phyloP scores from a whole-genome alignment of 2,329 filamentous ascomycete genomes.

The Pseudofabraea citricarpa region DNA sequence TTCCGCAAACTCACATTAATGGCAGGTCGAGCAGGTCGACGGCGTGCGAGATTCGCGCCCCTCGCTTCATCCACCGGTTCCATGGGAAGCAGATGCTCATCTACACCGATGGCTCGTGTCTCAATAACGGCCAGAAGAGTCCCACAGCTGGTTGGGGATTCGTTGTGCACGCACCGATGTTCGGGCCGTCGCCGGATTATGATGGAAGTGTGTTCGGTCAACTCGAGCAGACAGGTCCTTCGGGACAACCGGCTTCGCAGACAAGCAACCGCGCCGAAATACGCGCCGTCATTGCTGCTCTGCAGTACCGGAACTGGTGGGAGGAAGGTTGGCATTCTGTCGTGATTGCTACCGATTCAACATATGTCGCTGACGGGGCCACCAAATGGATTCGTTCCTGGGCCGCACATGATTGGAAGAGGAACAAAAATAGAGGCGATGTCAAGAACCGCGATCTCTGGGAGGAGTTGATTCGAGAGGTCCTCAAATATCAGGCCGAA shows the following conservation, averaged over 20 bases:
- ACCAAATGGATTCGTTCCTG: slow-evolving; percentile 39
- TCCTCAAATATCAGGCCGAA: slow-evolving; percentile 25
- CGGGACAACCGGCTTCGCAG: slow-evolving; percentile 30
- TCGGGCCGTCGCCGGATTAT: neutral
- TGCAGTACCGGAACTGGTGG: slow-evolving; percentile 39
- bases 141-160: slow-evolving; percentile 37
- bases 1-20: no score
- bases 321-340: slow-evolving; percentile 35
- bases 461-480: slow-evolving; percentile 39
- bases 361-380: slow-evolving; percentile 42
- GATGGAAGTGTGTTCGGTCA: slow-evolving; percentile 11
- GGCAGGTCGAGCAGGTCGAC: no score
- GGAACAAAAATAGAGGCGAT: slow-evolving; percentile 27
- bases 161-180: no score
- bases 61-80: no score
- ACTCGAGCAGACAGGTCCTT: slow-evolving; percentile 40
- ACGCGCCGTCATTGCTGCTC: slow-evolving; percentile 46
- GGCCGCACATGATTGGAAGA: slow-evolving; percentile 40
- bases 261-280: slow-evolving; percentile 52
- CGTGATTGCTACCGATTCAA: slow-evolving; percentile 50
- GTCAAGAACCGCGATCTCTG: slow-evolving; percentile 51
- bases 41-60: no score
- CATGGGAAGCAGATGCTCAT: slow-evolving; percentile 36
- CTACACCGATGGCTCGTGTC: slow-evolving; percentile 40
- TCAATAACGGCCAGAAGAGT: slow-evolving; percentile 33